Evolutionary conservation across 1,284 basidiomycete species (phyloP), one percentile per base, ranked within the genome.

Genomic region (Cryptococcus neoformans): DNA sequence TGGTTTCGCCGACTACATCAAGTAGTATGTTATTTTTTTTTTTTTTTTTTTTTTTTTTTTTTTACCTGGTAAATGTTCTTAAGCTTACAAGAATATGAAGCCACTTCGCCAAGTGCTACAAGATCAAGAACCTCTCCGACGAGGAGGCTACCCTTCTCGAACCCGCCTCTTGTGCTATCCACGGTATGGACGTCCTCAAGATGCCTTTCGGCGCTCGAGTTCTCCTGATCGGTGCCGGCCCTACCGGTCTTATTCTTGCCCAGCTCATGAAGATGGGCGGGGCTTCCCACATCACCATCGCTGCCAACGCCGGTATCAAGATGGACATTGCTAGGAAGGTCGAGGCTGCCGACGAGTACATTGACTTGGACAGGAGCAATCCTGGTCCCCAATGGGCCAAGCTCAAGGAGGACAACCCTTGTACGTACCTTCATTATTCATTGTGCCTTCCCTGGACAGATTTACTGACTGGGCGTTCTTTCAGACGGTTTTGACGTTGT

Each of bases 121-220:
- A 87, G 77, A 87, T 92, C 71, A 76, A 87, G 68, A 92, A 92
- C 76, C 81, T 92, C 46, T 83, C 85, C n/a, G 89, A 92, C 67
- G 87, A 90, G 75, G 89, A 92, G 67, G 87, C 90, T 0, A 91
- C 89, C 4, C 82, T 93, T n/a, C 80, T 92, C 54, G 90, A 93
- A 74, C 90, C 90, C 16, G 87, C 90, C 4, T 86, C 90, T 12
- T 93, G 90, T 72, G 90, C 90, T 14, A 83, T 93, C 54, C 91
- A 93, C 76, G 90, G 90, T 11, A 82, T 91, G 59, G 91, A 92
- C 79, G 90, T 89, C 72, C 82, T 93, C 53, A 82, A 81, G 58
- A 84, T 88, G 35, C 82, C 86, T 14, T 87, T 90, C 59, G 90
- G 90, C 40, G 80, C 86, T 47, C 87, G 90, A 56, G 88, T 85